Conservation (phyloP, 2,329 filamentous ascomycete genomes). For the Penicillium sp. region DNA sequence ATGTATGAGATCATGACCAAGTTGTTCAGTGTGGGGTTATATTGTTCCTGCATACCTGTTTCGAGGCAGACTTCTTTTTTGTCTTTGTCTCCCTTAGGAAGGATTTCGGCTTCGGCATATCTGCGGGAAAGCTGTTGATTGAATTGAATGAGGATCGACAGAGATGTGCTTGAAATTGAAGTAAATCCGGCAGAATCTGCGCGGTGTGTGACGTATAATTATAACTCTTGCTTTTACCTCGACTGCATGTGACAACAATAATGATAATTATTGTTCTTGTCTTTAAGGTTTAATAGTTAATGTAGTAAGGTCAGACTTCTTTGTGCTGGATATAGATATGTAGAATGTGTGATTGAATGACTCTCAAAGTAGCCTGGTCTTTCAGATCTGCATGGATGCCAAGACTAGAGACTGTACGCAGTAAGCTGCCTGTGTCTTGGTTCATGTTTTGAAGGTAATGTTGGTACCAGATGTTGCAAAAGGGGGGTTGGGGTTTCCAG, state of each 20-base stretch:
- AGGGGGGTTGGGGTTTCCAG: neutral
- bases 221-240: neutral
- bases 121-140: constrained; percentile 2
- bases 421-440: neutral
- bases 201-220: constrained; percentile 5
- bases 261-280: neutral
- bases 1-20: constrained; percentile 4
- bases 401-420: neutral
- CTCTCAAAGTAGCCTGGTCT: neutral
- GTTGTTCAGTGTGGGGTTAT: neutral
- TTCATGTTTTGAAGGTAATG: neutral
- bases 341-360: neutral
- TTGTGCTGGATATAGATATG: neutral
- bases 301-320: neutral
- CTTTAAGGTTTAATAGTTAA: neutral
- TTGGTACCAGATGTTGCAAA: neutral
- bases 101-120: constrained; percentile 42
- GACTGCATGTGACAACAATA: neutral
- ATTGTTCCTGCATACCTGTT: constrained; percentile 32
- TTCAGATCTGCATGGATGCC: neutral
- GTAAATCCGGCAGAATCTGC: constrained; percentile 9
- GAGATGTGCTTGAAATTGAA: constrained; percentile 3
- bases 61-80: constrained; percentile 41
- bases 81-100: constrained; percentile 44
- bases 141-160: neutral